A percentile compares a stretch with the other conserved stretches of the same genome.
phyloP scores from a whole-genome alignment of 495 filamentous ascomycete genomes.

The Cryomyces antarcticus region DNA sequence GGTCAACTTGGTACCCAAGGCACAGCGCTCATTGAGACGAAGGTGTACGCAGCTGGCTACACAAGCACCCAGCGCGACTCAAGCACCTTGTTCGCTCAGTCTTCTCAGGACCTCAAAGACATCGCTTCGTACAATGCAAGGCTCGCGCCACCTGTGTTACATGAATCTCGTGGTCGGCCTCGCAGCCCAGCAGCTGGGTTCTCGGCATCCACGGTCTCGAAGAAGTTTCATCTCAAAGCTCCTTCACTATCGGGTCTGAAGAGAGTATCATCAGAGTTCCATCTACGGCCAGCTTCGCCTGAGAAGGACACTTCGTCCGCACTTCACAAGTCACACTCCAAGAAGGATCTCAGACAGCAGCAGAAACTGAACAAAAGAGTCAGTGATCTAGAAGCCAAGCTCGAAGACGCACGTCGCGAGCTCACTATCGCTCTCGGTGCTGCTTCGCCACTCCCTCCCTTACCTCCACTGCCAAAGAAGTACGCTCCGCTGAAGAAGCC shows the following conservation, averaged over 20 bases:
- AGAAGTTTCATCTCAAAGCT: conserved; percentile 4
- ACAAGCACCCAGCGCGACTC: conserved; percentile 11
- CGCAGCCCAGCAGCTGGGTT: conserved; percentile 1
- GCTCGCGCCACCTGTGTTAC: conserved; percentile 2
- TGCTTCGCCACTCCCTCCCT: conserved; percentile 17
- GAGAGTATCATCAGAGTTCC: conserved; percentile 10
- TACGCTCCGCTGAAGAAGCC: conserved; percentile 21
- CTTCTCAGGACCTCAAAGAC: background rate
- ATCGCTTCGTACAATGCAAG: background rate
- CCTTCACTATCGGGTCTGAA: conserved; percentile 19
- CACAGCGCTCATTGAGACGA: conserved; percentile 4
- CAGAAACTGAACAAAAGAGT: conserved; percentile 42
- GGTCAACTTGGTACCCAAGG: conserved; percentile 29
- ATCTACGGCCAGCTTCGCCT: background rate
- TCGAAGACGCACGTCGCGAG: conserved; percentile 35
- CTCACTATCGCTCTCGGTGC: conserved; percentile 29
- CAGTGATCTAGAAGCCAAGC: conserved; percentile 43
- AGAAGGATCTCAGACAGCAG: conserved; percentile 39
- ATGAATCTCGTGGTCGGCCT: conserved; percentile 2
- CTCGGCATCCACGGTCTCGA: background rate
- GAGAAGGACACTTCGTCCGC: conserved; percentile 2
- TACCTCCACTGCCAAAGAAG: conserved; percentile 12
- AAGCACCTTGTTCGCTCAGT: conserved; percentile 1
- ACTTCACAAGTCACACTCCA: conserved; percentile 31
- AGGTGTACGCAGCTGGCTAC: background rate